phyloP scores from a whole-genome alignment of 495 filamentous ascomycete species.

The Glarea lozoyensis region DNA sequence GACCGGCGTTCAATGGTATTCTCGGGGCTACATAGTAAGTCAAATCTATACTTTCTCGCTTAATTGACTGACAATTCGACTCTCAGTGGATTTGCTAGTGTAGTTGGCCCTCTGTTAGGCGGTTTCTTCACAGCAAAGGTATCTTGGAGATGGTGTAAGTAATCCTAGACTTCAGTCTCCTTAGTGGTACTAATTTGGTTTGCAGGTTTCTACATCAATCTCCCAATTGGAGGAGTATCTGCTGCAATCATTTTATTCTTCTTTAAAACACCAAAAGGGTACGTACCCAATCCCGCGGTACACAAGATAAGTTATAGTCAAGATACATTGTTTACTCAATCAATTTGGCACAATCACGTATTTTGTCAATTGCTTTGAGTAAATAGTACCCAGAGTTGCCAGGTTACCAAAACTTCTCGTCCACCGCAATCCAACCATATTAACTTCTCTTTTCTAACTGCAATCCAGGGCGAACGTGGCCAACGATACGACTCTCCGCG shows the following conservation, averaged over 20 bases:
- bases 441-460: too few species aligned
- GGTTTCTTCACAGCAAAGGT: constrained; percentile 54
- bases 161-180: constrained; percentile 31
- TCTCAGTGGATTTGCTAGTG: constrained; percentile 30
- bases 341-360: too few species aligned
- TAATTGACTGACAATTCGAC: too few species aligned
- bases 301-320: too few species aligned
- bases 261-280: constrained; percentile 21
- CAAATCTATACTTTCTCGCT: too few species aligned
- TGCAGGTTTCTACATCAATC: constrained; percentile 52
- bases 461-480: too few species aligned
- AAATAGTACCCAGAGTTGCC: too few species aligned
- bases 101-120: constrained; percentile 45
- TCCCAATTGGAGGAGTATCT: constrained; percentile 46
- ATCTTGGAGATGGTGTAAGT: constrained; percentile 40
- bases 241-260: constrained; percentile 34
- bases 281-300: too few species aligned
- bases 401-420: too few species aligned
- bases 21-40: constrained; percentile 28
- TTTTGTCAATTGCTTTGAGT: too few species aligned
- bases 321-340: too few species aligned
- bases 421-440: too few species aligned
- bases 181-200: background rate
- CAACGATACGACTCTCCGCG: background rate
- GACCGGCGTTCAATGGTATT: constrained; percentile 42